Percentiles rank a stretch among this genome's conserved stretches.
phyloP scores from a whole-genome alignment of 176 grass and related monocot genomes.

The Rhynchospora pubera region DNA sequence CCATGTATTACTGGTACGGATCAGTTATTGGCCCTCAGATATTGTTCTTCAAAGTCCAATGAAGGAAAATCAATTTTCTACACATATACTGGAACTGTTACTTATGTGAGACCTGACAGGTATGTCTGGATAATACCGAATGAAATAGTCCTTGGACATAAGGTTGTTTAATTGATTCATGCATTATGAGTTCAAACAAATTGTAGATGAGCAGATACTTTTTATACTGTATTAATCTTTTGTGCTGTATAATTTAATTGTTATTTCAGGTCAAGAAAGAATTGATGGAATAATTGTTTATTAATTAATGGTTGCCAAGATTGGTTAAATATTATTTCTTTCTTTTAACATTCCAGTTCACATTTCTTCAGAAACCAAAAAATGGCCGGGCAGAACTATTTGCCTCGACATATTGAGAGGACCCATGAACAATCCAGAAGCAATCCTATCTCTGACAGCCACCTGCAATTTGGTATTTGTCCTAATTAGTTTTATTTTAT shows the following conservation, averaged over 20 bases:
- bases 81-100: background rate
- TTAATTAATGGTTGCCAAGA: background rate
- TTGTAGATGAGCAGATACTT: background rate
- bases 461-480: constrained; percentile 15
- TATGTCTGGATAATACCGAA: background rate
- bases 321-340: background rate
- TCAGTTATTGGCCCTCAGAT: background rate
- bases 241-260: background rate
- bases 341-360: background rate
- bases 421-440: constrained; percentile 10
- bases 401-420: constrained; percentile 10
- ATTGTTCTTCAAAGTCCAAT: background rate
- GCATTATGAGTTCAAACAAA: background rate
- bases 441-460: constrained; percentile 2
- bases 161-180: background rate
- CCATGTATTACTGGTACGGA: background rate
- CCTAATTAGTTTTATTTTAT: background rate
- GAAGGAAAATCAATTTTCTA: constrained; percentile 10
- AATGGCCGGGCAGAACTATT: constrained; percentile 19
- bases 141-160: background rate
- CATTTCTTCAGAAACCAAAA: background rate
- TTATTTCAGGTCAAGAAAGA: background rate
- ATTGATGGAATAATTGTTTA: background rate
- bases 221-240: background rate
- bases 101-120: background rate